Evolutionary conservation across 192 early-diverging fungal species (phyloP), one percentile per base, ranked within the genome.

Genomic region (Rhizoclosmatium globosum): DNA sequence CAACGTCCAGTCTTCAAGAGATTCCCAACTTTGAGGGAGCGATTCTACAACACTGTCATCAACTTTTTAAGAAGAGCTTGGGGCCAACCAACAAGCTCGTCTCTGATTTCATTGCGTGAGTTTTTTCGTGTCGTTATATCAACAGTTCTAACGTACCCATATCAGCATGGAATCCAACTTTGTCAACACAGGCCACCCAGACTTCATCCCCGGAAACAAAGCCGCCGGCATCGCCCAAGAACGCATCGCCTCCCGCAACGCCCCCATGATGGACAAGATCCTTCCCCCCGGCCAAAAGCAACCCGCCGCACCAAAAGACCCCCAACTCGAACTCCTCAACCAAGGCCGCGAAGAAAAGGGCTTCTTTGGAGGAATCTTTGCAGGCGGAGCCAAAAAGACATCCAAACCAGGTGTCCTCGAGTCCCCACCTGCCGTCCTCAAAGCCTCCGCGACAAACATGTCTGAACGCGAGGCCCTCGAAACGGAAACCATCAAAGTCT

Each of bases 141-240:
- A 17, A 17, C 4, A 4, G 60, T 62, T 17, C 23, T 21, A 53
- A 9, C 48, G 61, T 47, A 69, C 48, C 38, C 39, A 43, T 56
- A 39, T 58, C 21, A 94, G 89, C 38, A 97, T 96, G 90, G 97
- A 99, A 86, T 86, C 94, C 19, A 92, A 92, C 83, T 99, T 99
- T 84, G 93, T 99, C 88, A 99, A 99, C 90, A 99, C 98, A 4
- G 97, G 89, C 3, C 98, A 99, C 83, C 97, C 97, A 4, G 97
- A 99, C 81, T 99, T 99, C 85, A 88, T 99, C 81, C 95, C 91
- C 79, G 98, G 98, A 43, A 96, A 99, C 87, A 93, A 67, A 23
- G 74, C 71, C 19, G 70, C 62, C 31, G 74, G 60, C 11, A 76
- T 76, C 9, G 74, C 74, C 9, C 74, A 76, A 66, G 74, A 77